A percentile compares a stretch with the other conserved stretches of the same genome.
These are phyloP conservation scores for Ascochyta viciae-villosae DNA, from an alignment of 2,329 filamentous ascomycete species.

Conservation along the genomic window DNA sequence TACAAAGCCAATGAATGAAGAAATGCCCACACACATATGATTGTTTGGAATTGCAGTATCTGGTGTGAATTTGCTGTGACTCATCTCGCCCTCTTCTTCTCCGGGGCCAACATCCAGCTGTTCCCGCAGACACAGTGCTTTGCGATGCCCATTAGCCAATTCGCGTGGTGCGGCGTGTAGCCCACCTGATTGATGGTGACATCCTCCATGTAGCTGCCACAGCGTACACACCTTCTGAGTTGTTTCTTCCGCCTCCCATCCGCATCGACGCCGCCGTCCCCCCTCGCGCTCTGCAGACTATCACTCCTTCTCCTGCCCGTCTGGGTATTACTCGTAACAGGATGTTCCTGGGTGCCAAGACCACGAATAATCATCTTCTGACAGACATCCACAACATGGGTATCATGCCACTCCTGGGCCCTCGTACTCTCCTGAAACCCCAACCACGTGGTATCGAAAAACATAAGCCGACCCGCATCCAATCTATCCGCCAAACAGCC, in stretches of 20 bases:
- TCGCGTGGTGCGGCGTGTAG: constrained; percentile 39
- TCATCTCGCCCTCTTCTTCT: constrained; percentile 26
- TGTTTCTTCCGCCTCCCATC: constrained; percentile 24
- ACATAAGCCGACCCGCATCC: constrained; percentile 73
- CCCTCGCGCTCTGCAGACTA: constrained; percentile 25
- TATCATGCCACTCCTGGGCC: constrained; percentile 66
- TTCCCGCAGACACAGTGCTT: constrained; percentile 51
- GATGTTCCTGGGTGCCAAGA: constrained; percentile 34
- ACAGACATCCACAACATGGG: constrained; percentile 65
- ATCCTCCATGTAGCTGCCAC: constrained; percentile 57
- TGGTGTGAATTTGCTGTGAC: not conserved
- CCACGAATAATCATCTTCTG: constrained; percentile 57
- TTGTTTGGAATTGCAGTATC: not conserved
- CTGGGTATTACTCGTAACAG: constrained; percentile 10
- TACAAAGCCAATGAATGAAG: constrained; percentile 31
- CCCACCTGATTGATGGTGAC: constrained; percentile 41
- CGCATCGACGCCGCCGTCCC: constrained; percentile 4
- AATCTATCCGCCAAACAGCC: constrained; percentile 63
- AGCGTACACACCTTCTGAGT: constrained; percentile 52
- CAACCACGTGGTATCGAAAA: constrained; percentile 74
- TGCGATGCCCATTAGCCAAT: constrained; percentile 47
- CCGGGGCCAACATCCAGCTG: constrained; percentile 45
- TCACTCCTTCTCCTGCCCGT: constrained; percentile 29
- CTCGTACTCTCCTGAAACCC: constrained; percentile 67
- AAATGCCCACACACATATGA: constrained; percentile 8